phyloP scores from a whole-genome alignment of 1,284 basidiomycete species.

The Mycena sp. region DNA sequence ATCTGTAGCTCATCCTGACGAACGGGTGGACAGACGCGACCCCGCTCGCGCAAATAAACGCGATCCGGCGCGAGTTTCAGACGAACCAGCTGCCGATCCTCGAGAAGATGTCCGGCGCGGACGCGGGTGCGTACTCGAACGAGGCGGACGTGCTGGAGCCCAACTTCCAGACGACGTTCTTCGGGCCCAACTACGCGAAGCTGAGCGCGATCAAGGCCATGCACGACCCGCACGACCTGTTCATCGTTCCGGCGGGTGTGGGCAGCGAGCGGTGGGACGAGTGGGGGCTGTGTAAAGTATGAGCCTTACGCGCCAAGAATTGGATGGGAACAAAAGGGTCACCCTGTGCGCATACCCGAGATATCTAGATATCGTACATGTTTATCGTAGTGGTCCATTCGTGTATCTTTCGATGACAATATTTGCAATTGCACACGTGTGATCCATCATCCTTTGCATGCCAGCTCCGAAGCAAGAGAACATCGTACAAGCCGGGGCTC shows the following conservation, averaged over 20 bases:
- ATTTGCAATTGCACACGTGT: too few species aligned
- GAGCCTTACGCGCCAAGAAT: too few species aligned
- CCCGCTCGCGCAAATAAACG: conserved; percentile 24
- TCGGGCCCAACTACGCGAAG: conserved; percentile 51
- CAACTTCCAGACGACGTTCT: conserved; percentile 52
- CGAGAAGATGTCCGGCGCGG: conserved; percentile 3
- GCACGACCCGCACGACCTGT: conserved; percentile 54
- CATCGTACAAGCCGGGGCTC: too few species aligned
- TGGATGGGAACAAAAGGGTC: too few species aligned
- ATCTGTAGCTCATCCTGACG: conserved; percentile 19
- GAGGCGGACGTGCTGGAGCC: conserved; percentile 35
- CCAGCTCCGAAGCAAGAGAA: too few species aligned
- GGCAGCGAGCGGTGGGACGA: conserved; percentile 51
- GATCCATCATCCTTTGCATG: too few species aligned
- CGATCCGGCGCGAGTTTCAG: conserved; percentile 36
- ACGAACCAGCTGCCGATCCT: conserved; percentile 4
- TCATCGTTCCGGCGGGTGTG: conserved; percentile 53
- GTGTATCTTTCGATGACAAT: too few species aligned
- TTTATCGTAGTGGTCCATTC: too few species aligned
- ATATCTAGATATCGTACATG: too few species aligned
- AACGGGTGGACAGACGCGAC: conserved; percentile 26
- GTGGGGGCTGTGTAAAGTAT: conserved; percentile 13
- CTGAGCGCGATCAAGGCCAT: conserved; percentile 52
- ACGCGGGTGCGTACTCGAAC: conserved; percentile 16
- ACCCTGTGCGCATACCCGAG: too few species aligned